These are phyloP conservation scores for Botryotinia narcissicola DNA, from an alignment of 2,329 filamentous ascomycete genomes.

Conservation along the genomic window DNA sequence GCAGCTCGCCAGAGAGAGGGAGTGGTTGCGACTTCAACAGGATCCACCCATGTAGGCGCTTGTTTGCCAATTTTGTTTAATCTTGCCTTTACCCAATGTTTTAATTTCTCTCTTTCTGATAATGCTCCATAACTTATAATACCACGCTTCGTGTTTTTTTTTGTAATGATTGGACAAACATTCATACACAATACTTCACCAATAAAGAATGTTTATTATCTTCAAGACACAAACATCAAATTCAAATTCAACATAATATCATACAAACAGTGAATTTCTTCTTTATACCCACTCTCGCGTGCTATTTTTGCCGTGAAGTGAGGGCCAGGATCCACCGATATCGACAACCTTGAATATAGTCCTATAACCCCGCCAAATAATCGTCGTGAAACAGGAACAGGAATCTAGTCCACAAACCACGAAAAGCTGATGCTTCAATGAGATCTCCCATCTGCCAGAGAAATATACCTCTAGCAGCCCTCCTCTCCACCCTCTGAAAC, in stretches of 20 bases:
- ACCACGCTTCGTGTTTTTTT: conserved; percentile 10
- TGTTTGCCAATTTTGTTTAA: conserved; percentile 19
- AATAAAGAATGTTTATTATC: conserved; percentile 28
- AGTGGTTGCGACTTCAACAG: conserved; percentile 6
- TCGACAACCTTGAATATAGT: conserved; percentile 35
- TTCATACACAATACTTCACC: conserved; percentile 25
- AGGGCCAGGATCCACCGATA: conserved; percentile 30
- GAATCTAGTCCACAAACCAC: conserved; percentile 27
- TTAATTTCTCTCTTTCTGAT: conserved; percentile 8
- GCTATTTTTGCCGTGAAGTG: conserved; percentile 14
- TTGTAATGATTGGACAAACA: conserved; percentile 26
- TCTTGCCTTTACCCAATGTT: background rate
- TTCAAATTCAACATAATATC: conserved; percentile 17
- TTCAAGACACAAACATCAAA: conserved; percentile 15
- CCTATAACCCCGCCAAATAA: conserved; percentile 34
- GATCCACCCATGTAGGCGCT: conserved; percentile 8
- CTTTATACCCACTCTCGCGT: conserved; percentile 13
- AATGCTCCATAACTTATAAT: background rate
- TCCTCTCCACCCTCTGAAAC: conserved; percentile 30
- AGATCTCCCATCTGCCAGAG: conserved; percentile 33
- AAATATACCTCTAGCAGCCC: conserved; percentile 29
- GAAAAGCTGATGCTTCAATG: conserved; percentile 37
- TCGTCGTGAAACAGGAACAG: conserved; percentile 36
- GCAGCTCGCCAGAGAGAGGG: background rate
- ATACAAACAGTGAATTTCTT: conserved; percentile 18